Conservation (phyloP, 495 filamentous ascomycete species). For the Bacidia rubella region DNA sequence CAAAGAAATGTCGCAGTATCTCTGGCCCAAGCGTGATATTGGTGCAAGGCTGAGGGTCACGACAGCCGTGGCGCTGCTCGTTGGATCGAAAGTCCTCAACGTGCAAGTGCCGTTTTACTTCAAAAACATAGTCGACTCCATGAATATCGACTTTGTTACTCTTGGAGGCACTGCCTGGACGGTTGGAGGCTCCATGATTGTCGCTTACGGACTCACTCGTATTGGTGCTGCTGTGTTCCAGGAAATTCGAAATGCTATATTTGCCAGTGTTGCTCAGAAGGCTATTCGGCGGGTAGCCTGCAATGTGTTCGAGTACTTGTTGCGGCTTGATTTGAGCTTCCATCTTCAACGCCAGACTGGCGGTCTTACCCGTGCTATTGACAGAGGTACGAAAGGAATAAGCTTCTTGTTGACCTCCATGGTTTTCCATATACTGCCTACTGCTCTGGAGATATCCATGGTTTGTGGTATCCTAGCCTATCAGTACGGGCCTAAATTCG, state of each 20-base stretch:
- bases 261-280: constrained; percentile 93
- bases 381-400: constrained; percentile 94
- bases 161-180: constrained; percentile 77
- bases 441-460: constrained; percentile 83
- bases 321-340: constrained; percentile 83
- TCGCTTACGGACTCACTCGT: constrained; percentile 79
- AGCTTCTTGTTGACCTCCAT: constrained; percentile 93
- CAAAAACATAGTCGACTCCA: constrained; percentile 89
- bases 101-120: constrained; percentile 99
- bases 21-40: constrained; percentile 90
- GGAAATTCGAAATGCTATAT: constrained; percentile 87
- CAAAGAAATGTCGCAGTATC: constrained; percentile 88
- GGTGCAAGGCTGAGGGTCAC: constrained; percentile 75
- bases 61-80: constrained; percentile 61
- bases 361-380: constrained; percentile 85
- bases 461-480: constrained; percentile 89
- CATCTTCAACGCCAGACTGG: constrained; percentile 90
- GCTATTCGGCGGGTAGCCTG: constrained; percentile 82
- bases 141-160: constrained; percentile 85
- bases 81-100: constrained; percentile 87
- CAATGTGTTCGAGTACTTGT: constrained; percentile 82
- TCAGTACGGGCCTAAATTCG: constrained; percentile 85
- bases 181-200: constrained; percentile 79
- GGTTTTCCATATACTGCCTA: constrained; percentile 95
- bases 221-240: constrained; percentile 80